These are phyloP conservation scores for Cucumis sativus DNA, from an alignment of 306 rosid genomes.

Conservation along the genomic window DNA sequence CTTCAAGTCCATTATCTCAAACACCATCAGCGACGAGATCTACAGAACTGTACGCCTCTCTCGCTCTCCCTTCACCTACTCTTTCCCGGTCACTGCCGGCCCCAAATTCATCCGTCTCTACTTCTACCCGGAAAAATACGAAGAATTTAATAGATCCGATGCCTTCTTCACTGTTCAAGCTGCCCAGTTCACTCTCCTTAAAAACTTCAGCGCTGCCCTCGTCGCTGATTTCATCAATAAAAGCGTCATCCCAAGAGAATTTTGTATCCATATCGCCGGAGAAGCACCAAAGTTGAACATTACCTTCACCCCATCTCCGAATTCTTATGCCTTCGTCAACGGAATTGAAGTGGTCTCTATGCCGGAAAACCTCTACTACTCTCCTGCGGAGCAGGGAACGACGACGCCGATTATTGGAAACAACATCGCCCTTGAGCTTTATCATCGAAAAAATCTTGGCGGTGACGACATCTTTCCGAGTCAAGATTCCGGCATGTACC, in stretches of 20 bases:
- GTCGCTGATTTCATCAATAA: neutral
- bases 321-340: conserved; percentile 44
- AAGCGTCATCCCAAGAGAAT: conserved; percentile 21
- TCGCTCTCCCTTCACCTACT: conserved; percentile 31
- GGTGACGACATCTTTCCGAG: neutral
- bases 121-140: conserved; percentile 21
- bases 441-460: conserved; percentile 19
- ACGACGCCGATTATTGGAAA: neutral
- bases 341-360: conserved; percentile 68
- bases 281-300: conserved; percentile 21
- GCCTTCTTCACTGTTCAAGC: conserved; percentile 45
- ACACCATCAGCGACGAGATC: neutral
- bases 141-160: neutral
- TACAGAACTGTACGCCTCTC: conserved; percentile 17
- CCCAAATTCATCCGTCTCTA: conserved; percentile 39
- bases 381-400: neutral
- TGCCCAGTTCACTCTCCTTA: conserved; percentile 30
- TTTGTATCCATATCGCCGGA: conserved; percentile 17
- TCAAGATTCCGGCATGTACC: conserved; percentile 22
- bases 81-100: conserved; percentile 23
- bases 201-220: conserved; percentile 30
- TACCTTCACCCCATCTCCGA: conserved; percentile 25
- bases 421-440: conserved; percentile 13
- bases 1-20: neutral
- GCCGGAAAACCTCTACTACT: conserved; percentile 48